Conservation (phyloP, 2,329 filamentous ascomycete species). For the Grosmannia serpens region DNA sequence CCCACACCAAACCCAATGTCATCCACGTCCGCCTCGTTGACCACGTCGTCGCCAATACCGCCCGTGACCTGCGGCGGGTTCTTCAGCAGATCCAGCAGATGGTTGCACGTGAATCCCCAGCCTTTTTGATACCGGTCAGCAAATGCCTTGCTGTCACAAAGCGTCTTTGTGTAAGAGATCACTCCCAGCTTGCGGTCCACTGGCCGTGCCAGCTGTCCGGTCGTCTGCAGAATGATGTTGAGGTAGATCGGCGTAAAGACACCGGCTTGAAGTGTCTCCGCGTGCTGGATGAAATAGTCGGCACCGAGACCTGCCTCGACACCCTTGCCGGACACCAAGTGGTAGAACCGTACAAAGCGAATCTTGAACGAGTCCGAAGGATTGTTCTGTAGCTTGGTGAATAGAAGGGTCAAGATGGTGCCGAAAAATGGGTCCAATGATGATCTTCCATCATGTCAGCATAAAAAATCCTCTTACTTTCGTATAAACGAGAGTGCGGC, state of each 20-base stretch:
- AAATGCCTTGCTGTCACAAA: slow-evolving; percentile 78
- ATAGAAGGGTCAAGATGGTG: slow-evolving; percentile 69
- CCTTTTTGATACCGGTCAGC: slow-evolving; percentile 73
- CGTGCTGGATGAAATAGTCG: slow-evolving; percentile 80
- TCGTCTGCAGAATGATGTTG: slow-evolving; percentile 75
- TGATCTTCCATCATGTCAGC: slow-evolving; percentile 30
- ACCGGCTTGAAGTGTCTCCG: slow-evolving; percentile 68
- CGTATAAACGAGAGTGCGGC: neutral
- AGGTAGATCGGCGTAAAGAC: slow-evolving; percentile 82
- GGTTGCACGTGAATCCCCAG: slow-evolving; percentile 82
- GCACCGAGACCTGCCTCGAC: slow-evolving; percentile 73
- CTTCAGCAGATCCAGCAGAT: slow-evolving; percentile 78
- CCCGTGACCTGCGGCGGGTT: slow-evolving; percentile 64
- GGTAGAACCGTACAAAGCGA: slow-evolving; percentile 88
- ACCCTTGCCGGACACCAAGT: slow-evolving; percentile 67
- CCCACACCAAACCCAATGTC: slow-evolving; percentile 91
- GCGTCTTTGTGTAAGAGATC: slow-evolving; percentile 82
- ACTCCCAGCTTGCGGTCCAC: slow-evolving; percentile 89
- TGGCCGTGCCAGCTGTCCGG: slow-evolving; percentile 76
- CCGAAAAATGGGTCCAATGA: slow-evolving; percentile 66
- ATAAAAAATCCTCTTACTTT: neutral
- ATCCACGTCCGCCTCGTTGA: slow-evolving; percentile 83
- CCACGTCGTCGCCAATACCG: slow-evolving; percentile 59
- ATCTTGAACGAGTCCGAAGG: slow-evolving; percentile 69
- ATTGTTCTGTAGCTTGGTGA: slow-evolving; percentile 60